Base-by-base conservation (phyloP, 148 eudicot species). In the Linanthus parryae region DNA sequence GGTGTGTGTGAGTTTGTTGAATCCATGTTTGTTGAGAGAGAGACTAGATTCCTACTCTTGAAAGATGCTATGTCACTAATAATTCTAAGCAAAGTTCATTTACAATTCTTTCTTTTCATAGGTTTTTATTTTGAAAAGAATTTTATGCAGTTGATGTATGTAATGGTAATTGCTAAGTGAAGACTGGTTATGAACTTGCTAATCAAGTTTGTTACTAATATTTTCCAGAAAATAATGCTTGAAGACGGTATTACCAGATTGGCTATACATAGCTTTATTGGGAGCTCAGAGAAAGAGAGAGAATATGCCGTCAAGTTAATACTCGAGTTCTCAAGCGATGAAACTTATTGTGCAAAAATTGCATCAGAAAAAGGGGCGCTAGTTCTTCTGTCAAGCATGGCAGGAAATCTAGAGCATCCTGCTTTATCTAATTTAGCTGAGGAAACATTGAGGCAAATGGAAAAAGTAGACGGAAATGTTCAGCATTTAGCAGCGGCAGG, bases 351-450 rank as follows among this genome's bases (percentile, higher is more conserved):
- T 64, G 60, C 45, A 22, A 75, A 75, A 45, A 65, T 82, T 67
- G 84, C 84, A 48, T 78, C 77, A 54, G 88, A 78, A 50, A 82
- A 82, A 70, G 88, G 88, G 17, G 84, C 81, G 16, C 57, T 75
- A 52, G 72, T 82, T 62, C 76, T 82, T 33, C 81, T 82, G 37
- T 72, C 84, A 64, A 82, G 73, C 62, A 41, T 75, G 70, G 81
- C 84, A 28, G 88, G 71, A 41, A 75, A 75, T 64, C 64, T 67
- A 66, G 88, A 82, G 62, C 55, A 64, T 48, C 88, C 81, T 41
- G 50, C 59, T 61, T 49, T 82, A 56, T 67, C 84, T 44, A 70
- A 78, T 61, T 58, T 78, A 57, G 84, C 84, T 52, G 84, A 75
- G 61, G 71, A 68, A 39, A 66, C 68, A 51, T 69, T 82, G 40